Percentiles rank a stretch among this genome's conserved stretches.
Conservation (phyloP, 805 yeast genomes). For the Suhomyces canberraensis region DNA sequence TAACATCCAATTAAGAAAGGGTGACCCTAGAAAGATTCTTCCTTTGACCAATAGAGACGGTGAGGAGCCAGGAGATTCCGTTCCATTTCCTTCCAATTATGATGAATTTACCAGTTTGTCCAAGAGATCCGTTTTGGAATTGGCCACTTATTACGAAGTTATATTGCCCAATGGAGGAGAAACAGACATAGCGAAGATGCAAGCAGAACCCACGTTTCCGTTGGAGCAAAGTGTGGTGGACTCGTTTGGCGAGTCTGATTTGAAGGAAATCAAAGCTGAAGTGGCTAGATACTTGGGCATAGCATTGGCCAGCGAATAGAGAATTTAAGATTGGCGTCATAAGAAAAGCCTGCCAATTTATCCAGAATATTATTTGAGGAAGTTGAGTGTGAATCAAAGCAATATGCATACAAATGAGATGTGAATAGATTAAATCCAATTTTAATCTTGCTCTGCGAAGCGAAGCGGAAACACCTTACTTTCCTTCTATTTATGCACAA, state of each 20-base stretch:
- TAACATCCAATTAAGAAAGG: slow-evolving; percentile 50
- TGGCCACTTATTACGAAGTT: slow-evolving; percentile 74
- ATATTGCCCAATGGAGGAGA: slow-evolving; percentile 47
- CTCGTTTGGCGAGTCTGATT: slow-evolving; percentile 42
- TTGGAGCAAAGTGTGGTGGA: slow-evolving; percentile 17
- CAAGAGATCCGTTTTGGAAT: slow-evolving; percentile 45
- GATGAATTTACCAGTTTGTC: slow-evolving; percentile 48
- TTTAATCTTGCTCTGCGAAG: too few species aligned
- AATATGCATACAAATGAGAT: too few species aligned
- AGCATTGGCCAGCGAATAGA: too few species aligned
- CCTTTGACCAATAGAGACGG: slow-evolving; percentile 82
- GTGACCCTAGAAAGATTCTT: slow-evolving; percentile 47
- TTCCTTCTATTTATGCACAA: too few species aligned
- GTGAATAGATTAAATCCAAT: too few species aligned
- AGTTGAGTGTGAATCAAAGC: too few species aligned
- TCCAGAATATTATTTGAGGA: too few species aligned
- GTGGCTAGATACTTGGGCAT: slow-evolving; percentile 71
- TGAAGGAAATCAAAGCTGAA: slow-evolving; percentile 55
- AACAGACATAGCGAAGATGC: slow-evolving; percentile 3
- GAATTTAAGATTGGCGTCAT: too few species aligned
- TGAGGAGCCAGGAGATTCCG: slow-evolving; percentile 50
- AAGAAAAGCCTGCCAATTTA: too few species aligned
- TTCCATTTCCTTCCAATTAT: slow-evolving; percentile 55
- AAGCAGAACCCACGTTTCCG: slow-evolving; percentile 8
- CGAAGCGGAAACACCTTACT: too few species aligned